These are phyloP conservation scores for Setaria italica DNA, from an alignment of 202 grass and related monocot species.

Conservation along the genomic window DNA sequence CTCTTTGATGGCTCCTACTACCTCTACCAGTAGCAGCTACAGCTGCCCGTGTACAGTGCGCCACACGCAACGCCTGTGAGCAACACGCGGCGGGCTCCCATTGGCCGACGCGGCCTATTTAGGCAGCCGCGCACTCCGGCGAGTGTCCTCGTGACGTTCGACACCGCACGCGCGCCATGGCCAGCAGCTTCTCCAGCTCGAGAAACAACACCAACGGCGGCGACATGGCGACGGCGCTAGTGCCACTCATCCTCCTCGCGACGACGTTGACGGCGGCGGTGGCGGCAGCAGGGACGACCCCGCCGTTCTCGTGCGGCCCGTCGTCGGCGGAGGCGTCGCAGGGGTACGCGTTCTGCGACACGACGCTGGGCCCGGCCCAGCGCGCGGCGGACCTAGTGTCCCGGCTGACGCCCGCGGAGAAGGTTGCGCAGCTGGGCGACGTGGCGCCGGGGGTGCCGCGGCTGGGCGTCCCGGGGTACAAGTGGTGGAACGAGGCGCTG, in stretches of 20 bases:
- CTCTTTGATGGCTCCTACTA: not conserved
- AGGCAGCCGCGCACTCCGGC: not conserved
- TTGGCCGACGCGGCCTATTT: not conserved
- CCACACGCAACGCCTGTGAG: constrained; percentile 27
- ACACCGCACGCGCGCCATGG: not conserved
- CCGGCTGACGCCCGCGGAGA: constrained; percentile 55
- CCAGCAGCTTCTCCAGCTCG: not conserved
- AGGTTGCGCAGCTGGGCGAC: constrained; percentile 66
- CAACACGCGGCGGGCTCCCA: not conserved
- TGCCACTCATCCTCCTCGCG: not conserved
- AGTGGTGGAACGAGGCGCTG: constrained; percentile 82
- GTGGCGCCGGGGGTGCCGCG: constrained; percentile 47
- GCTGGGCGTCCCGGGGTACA: constrained; percentile 65
- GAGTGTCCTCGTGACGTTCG: not conserved
- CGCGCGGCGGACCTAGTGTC: constrained; percentile 62
- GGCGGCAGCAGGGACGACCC: not conserved
- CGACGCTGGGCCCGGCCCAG: not conserved
- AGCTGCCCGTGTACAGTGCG: not conserved
- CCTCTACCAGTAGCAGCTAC: not conserved
- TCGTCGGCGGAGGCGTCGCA: not conserved
- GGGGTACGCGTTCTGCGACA: constrained; percentile 55
- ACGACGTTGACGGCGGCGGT: not conserved
- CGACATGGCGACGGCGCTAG: constrained; percentile 10
- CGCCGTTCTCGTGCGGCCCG: constrained; percentile 58
- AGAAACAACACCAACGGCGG: not conserved